Evolutionary conservation across 306 rosid genomes (phyloP).

Genomic region (Citrullus amarus): DNA sequence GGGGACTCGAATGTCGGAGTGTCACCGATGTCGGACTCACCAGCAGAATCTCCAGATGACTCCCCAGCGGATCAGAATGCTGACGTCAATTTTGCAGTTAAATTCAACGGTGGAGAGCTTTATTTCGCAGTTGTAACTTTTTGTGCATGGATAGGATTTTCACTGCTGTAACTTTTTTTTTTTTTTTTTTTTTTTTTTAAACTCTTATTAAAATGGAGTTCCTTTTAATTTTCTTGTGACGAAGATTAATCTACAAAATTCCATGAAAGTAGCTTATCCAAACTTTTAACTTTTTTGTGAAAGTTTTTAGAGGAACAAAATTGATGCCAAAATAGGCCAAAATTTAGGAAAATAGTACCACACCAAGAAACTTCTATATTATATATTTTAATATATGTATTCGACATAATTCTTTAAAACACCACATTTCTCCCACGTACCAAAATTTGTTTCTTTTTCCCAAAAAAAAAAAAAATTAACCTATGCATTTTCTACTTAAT

Average conservation of each 20-base stretch:
- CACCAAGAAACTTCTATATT: no score
- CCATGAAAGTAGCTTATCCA: neutral
- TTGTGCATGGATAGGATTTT: conserved; percentile 22
- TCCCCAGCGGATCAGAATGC: conserved; percentile 46
- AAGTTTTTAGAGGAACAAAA: no score
- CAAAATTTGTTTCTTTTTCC: no score
- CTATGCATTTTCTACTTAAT: no score
- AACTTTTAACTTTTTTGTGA: neutral
- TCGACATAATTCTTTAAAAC: no score
- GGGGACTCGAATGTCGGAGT: conserved; percentile 28
- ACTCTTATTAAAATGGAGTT: neutral
- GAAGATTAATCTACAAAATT: neutral
- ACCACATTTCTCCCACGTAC: no score
- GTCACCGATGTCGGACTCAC: conserved; percentile 20
- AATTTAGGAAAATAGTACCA: no score
- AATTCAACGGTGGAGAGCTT: conserved; percentile 20
- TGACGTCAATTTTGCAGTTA: conserved; percentile 26
- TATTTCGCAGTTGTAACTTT: neutral
- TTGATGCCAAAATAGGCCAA: no score
- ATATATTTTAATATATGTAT: no score
- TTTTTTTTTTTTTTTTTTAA: neutral
- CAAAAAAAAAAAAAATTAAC: no score
- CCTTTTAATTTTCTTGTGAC: neutral
- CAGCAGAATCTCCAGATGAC: conserved; percentile 22
- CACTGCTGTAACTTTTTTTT: conserved; percentile 22